These are phyloP conservation scores for Phytophthora megakarya DNA, from an alignment of 352 stramenopile genomes.

Conservation along the genomic window DNA sequence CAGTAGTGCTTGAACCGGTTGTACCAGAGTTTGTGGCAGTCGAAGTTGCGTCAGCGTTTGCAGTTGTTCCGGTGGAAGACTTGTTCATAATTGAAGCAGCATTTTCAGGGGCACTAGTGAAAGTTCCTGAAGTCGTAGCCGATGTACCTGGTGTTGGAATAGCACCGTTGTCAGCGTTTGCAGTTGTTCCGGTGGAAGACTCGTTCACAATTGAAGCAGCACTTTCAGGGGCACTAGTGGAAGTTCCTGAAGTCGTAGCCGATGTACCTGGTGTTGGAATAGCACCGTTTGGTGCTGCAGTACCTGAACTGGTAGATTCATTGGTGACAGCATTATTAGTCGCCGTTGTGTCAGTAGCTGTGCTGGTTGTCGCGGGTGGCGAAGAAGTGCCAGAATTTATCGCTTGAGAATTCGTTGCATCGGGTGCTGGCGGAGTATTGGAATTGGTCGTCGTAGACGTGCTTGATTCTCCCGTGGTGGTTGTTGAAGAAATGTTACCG, in stretches of 20 bases:
- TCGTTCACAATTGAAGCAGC: not conserved
- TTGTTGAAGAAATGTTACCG: not conserved
- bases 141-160: not conserved
- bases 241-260: not conserved
- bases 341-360: not conserved
- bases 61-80: not conserved
- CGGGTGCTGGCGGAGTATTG: not conserved
- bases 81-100: not conserved
- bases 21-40: too few species aligned
- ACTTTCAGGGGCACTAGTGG: not conserved
- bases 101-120: not conserved
- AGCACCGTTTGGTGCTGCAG: too few species aligned
- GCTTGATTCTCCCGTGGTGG: not conserved
- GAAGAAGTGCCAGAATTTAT: not conserved
- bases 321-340: not conserved
- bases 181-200: not conserved
- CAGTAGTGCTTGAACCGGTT: too few species aligned
- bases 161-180: not conserved
- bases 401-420: not conserved
- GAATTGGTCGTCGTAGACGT: not conserved
- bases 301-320: constrained; percentile 1
- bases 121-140: not conserved
- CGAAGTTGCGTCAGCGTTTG: not conserved
- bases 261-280: not conserved
- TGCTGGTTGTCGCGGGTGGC: not conserved